These are phyloP conservation scores for Pharus latifolius DNA, from an alignment of 176 grass and related monocot species.

Conservation along the genomic window DNA sequence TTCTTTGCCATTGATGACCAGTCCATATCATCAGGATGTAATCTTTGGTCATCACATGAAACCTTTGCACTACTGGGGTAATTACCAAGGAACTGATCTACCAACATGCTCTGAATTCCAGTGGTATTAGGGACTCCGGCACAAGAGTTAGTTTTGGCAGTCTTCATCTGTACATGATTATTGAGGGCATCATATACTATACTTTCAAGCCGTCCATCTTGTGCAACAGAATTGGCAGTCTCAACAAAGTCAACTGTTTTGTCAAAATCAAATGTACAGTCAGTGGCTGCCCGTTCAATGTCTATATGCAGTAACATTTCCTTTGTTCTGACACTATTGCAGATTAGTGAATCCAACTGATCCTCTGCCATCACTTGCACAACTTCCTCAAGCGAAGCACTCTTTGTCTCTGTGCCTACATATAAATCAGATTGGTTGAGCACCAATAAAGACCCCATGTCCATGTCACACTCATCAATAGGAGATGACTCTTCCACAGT, in stretches of 20 bases:
- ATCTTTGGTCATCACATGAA: conserved; percentile 16
- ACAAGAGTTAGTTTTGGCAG: conserved; percentile 1
- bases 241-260: conserved; percentile 22
- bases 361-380: conserved; percentile 14
- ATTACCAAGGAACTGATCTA: not conserved
- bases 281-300: not conserved
- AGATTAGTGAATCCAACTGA: conserved; percentile 27
- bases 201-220: conserved; percentile 40
- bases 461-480: not conserved
- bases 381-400: conserved; percentile 18
- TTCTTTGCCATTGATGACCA: conserved; percentile 6
- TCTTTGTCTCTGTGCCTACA: conserved; percentile 6
- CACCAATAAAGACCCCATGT: not conserved
- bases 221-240: conserved; percentile 10
- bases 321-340: conserved; percentile 11
- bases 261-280: conserved; percentile 22
- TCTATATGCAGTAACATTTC: conserved; percentile 13
- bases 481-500: conserved; percentile 1
- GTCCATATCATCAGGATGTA: not conserved
- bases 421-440: conserved; percentile 23
- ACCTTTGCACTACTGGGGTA: not conserved
- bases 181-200: conserved; percentile 52
- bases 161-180: conserved; percentile 21
- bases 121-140: conserved; percentile 2
- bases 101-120: not conserved